Evolutionary conservation across 805 yeast species (phyloP).

Genomic region (Pichia eremophila): DNA sequence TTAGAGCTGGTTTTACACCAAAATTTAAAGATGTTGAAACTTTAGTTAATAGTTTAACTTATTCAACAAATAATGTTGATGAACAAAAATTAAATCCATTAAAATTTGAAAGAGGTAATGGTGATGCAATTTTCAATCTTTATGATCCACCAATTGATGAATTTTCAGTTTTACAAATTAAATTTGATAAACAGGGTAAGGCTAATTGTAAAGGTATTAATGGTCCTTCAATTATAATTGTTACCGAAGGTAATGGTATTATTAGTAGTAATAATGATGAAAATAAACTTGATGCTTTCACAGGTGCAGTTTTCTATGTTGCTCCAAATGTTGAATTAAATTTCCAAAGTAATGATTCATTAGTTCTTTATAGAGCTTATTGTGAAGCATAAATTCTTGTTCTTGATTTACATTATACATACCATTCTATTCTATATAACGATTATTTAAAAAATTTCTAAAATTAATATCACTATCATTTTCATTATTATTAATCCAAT

Average conservation of each 20-base stretch:
- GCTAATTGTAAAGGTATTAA: slow-evolving; percentile 53
- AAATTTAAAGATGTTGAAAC: slow-evolving; percentile 92
- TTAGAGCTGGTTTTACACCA: slow-evolving; percentile 98
- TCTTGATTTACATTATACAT: not conserved
- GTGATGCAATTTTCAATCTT: slow-evolving; percentile 57
- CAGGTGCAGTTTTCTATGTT: slow-evolving; percentile 79
- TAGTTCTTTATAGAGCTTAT: slow-evolving; percentile 86
- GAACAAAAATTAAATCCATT: slow-evolving; percentile 81
- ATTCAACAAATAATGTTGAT: slow-evolving; percentile 78
- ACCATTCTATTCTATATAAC: not conserved
- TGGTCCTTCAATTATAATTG: slow-evolving; percentile 85
- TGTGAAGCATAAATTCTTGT: slow-evolving; percentile 46
- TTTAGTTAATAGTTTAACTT: slow-evolving; percentile 85
- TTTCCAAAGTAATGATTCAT: slow-evolving; percentile 36
- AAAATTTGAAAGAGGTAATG: slow-evolving; percentile 49
- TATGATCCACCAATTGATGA: slow-evolving; percentile 97
- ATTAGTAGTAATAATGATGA: slow-evolving; percentile 34
- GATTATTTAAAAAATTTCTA: slow-evolving; percentile 4
- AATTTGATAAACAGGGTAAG: slow-evolving; percentile 41
- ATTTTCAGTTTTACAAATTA: slow-evolving; percentile 84
- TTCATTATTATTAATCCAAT: slow-evolving; percentile 49
- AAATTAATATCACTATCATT: slow-evolving; percentile 8
- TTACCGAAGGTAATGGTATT: slow-evolving; percentile 72
- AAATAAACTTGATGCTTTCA: slow-evolving; percentile 36
- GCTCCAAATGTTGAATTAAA: slow-evolving; percentile 68